phyloP scores from a whole-genome alignment of 306 rosid genomes.

The Medicago ruthenica region DNA sequence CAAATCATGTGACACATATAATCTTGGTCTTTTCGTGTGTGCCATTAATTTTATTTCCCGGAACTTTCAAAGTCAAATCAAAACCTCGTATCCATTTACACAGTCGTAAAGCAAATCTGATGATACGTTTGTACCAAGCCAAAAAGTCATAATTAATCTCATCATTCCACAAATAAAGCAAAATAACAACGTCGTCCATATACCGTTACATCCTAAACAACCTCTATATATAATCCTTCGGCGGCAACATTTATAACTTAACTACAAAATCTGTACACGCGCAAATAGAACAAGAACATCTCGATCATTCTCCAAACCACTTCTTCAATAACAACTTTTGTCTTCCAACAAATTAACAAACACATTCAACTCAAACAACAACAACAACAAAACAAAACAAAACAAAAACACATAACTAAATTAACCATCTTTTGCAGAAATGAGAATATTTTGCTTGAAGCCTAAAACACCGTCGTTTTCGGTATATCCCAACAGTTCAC shows the following conservation, averaged over 20 bases:
- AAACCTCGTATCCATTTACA: neutral
- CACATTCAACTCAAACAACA: no score
- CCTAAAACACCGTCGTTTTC: conserved; percentile 53
- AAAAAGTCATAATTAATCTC: neutral
- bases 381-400: no score
- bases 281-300: neutral
- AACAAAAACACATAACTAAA: no score
- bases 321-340: neutral
- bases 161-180: no score
- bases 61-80: no score
- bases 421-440: neutral
- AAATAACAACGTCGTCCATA: neutral
- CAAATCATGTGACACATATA: no score
- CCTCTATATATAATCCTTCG: conserved; percentile 29
- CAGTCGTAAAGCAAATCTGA: neutral
- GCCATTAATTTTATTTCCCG: no score
- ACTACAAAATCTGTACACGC: no score
- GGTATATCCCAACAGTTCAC: neutral
- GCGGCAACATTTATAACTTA: neutral
- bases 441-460: conserved; percentile 59
- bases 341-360: neutral
- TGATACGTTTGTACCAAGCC: neutral
- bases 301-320: neutral
- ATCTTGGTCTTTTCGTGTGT: no score
- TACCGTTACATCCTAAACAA: neutral